These are phyloP conservation scores for Pistacia atlantica DNA, from an alignment of 345 rosid genomes.

Conservation along the genomic window DNA sequence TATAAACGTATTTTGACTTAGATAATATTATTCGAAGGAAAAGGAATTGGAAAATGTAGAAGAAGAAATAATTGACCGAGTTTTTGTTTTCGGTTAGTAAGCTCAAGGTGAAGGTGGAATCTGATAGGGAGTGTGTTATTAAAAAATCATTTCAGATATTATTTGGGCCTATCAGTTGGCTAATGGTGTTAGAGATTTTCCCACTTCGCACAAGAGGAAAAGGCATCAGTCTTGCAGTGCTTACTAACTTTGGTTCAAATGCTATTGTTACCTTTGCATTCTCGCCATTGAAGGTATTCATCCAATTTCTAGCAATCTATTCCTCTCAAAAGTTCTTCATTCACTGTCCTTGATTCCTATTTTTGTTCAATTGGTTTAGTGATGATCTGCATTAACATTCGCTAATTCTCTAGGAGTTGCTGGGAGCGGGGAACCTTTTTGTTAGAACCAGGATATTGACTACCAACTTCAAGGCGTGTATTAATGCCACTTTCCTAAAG, in stretches of 20 bases:
- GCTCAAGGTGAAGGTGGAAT: conserved; percentile 5
- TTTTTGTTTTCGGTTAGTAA: not conserved
- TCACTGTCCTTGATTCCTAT: not conserved
- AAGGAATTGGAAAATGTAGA: not conserved
- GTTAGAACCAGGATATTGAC: too few species aligned
- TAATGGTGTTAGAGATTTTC: conserved; percentile 96
- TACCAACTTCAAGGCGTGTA: too few species aligned
- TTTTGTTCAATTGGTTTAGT: not conserved
- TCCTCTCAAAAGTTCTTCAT: not conserved
- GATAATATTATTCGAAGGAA: not conserved
- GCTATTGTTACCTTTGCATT: conserved; percentile 72
- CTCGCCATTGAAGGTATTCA: conserved; percentile 76
- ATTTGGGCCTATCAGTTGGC: conserved; percentile 99
- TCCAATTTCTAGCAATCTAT: conserved; percentile 4
- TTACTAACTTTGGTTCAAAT: conserved; percentile 91
- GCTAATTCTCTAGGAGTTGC: conserved; percentile 57
- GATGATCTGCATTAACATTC: not conserved
- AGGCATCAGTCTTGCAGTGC: conserved; percentile 93
- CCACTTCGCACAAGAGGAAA: conserved; percentile 87
- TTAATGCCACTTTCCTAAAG: too few species aligned
- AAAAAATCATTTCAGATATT: conserved; percentile 58
- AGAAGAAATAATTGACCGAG: not conserved
- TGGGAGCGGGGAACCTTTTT: conserved; percentile 86
- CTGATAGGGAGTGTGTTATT: conserved; percentile 15
- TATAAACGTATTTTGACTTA: not conserved